These are phyloP conservation scores for Termitomyces sp. DNA, from an alignment of 768 basidiomycete genomes.

Conservation along the genomic window DNA sequence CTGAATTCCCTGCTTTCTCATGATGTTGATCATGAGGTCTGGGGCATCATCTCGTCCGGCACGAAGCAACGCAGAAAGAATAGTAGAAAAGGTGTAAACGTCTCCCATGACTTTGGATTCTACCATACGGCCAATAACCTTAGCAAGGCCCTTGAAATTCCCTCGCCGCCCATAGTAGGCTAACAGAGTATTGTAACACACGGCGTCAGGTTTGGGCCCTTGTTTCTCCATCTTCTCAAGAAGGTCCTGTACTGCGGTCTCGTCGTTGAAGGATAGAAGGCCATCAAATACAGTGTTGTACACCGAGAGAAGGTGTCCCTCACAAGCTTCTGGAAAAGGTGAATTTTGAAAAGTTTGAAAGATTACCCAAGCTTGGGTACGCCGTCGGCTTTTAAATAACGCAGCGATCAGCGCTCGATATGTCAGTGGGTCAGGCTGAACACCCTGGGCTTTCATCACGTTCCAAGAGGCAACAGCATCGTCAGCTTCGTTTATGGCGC, in stretches of 20 bases:
- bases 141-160: constrained; percentile 57
- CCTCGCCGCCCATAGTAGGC: constrained; percentile 55
- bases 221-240: constrained; percentile 35
- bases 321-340: constrained; percentile 16
- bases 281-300: constrained; percentile 77
- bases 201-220: constrained; percentile 63
- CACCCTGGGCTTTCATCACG: constrained; percentile 49
- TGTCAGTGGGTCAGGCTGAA: constrained; percentile 53
- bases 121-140: constrained; percentile 52
- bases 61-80: constrained; percentile 73
- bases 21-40: constrained; percentile 57
- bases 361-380: constrained; percentile 43
- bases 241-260: constrained; percentile 34
- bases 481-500: constrained; percentile 39
- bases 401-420: constrained; percentile 69
- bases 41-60: constrained; percentile 64
- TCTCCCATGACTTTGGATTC: constrained; percentile 58
- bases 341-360: constrained; percentile 47
- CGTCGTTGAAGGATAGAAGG: constrained; percentile 41
- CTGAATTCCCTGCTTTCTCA: constrained; percentile 68
- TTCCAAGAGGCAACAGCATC: constrained; percentile 59
- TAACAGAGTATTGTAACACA: constrained; percentile 80
- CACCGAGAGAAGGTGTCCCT: constrained; percentile 31
- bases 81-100: constrained; percentile 80
- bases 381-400: constrained; percentile 45